Base-by-base conservation (phyloP, 805 yeast genomes). In the Tetrapisispora fleetii region DNA sequence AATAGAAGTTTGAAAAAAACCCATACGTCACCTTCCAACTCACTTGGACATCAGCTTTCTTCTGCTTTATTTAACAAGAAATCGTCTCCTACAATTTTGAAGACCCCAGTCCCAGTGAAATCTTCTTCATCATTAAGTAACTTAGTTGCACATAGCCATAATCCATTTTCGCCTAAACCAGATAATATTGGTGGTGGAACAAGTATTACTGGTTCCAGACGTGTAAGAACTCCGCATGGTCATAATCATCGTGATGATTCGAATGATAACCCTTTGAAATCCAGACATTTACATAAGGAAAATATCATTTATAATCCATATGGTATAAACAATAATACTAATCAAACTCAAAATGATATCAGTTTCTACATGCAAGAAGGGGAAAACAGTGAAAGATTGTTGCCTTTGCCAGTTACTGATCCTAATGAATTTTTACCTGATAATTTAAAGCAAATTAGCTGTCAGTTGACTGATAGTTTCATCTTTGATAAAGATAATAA, bases 371-470 rank as follows among this genome's bases (percentile, higher is more conserved):
- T 63, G 50, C 63, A 58, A 27, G 68, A 67, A 45, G 73, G 71
- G 19, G 67, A 68, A 22, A 50, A 57, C 2, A 53, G 54, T 27
- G 69, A 73, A 22, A 71, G 79, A 36, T 66, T 79, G 13, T 66
- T 84, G 49, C 74, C 80, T 1, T 68, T 77, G 52, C 88, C 91
- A 0, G 75, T 81, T 14, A 78, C 76, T 17, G 76, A 78, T 52
- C 91, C 91, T 1, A 83, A 83, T 57, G 75, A 73, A n/a, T 71
- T 63, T 52, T 63, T 85, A 18, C 90, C 91, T 0, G 67, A 60
- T 0, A 75, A 72, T 4, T 67, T 77, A 52, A 69, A 76, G 46
- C 79, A 81, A 58, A 63, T 65, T 1, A 70, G 71, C 47, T 65
- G 71, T 3, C 71, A 73, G 40, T 64, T 85, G 50, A 69, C 73